Conservation (phyloP, 192 early-diverging fungal genomes). For the Coemansia sp. region DNA sequence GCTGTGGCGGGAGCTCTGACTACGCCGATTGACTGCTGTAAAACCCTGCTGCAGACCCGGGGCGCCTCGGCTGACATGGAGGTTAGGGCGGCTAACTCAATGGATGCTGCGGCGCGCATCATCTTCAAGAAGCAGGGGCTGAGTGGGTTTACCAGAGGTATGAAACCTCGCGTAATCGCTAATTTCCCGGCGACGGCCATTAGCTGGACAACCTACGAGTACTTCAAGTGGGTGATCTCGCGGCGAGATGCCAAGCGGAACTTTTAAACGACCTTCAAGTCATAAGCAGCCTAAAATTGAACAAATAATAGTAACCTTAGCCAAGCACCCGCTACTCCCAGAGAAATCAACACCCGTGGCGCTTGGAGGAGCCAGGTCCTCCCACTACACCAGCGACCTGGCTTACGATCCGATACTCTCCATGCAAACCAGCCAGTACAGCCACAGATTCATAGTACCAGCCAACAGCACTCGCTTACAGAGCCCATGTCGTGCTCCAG, state of each 20-base stretch:
- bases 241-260: constrained; percentile 27
- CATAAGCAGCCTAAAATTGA: background rate
- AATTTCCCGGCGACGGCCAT: constrained; percentile 94
- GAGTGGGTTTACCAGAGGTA: constrained; percentile 73
- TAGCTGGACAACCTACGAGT: constrained; percentile 91
- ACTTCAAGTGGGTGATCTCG: constrained; percentile 71
- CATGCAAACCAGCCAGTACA: constrained; percentile 30
- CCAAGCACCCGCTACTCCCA: constrained; percentile 36
- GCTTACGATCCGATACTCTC: constrained; percentile 43
- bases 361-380: too few species aligned
- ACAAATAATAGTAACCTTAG: background rate
- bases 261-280: background rate
- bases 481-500: constrained; percentile 32
- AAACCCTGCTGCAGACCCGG: constrained; percentile 93
- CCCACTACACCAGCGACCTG: constrained; percentile 43
- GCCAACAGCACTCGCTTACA: constrained; percentile 27
- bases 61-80: constrained; percentile 70
- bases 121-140: constrained; percentile 79
- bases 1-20: constrained; percentile 83
- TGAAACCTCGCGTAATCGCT: constrained; percentile 80
- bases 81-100: constrained; percentile 69
- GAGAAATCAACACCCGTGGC: constrained; percentile 47
- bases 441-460: constrained; percentile 46
- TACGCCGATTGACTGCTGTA: constrained; percentile 93
- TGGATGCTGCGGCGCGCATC: constrained; percentile 65